Conservation (phyloP, 2,329 filamentous ascomycete genomes). For the Penicillium concentricum region DNA sequence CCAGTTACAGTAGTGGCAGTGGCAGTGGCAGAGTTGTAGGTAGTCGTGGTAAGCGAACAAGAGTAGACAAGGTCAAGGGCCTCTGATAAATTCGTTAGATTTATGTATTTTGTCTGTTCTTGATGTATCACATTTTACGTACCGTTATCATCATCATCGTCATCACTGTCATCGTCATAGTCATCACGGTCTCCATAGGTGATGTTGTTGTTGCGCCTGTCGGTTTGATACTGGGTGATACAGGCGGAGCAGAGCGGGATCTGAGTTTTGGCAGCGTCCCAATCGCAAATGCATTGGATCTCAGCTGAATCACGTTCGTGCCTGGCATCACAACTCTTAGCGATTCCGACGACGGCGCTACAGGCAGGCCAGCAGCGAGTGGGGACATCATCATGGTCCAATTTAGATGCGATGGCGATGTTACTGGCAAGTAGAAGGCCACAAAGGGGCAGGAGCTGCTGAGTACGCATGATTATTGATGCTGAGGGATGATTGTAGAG, state of each 20-base stretch:
- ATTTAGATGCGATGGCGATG: constrained; percentile 22
- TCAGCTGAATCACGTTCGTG: constrained; percentile 27
- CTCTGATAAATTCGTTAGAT: constrained; percentile 20
- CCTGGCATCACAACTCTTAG: constrained; percentile 25
- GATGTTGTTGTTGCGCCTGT: constrained; percentile 10
- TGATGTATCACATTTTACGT: constrained; percentile 1
- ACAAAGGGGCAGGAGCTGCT: constrained; percentile 24
- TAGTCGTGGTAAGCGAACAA: constrained; percentile 29
- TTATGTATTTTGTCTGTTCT: background rate
- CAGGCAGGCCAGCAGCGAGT: constrained; percentile 29
- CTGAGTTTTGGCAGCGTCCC: constrained; percentile 24
- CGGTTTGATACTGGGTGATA: constrained; percentile 26
- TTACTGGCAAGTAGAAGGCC: constrained; percentile 26
- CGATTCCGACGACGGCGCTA: constrained; percentile 23
- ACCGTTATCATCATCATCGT: constrained; percentile 29
- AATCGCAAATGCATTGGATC: constrained; percentile 30
- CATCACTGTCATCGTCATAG: constrained; percentile 16
- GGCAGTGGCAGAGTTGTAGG: constrained; percentile 24
- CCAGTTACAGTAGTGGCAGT: constrained; percentile 20
- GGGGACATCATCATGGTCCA: constrained; percentile 32
- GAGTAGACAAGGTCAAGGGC: constrained; percentile 32
- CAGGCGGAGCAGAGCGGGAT: constrained; percentile 35
- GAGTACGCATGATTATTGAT: constrained; percentile 21
- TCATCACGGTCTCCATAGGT: constrained; percentile 14
- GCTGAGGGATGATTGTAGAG: background rate